phyloP scores from a whole-genome alignment of 495 filamentous ascomycete species.

The Aspergillus campestris region DNA sequence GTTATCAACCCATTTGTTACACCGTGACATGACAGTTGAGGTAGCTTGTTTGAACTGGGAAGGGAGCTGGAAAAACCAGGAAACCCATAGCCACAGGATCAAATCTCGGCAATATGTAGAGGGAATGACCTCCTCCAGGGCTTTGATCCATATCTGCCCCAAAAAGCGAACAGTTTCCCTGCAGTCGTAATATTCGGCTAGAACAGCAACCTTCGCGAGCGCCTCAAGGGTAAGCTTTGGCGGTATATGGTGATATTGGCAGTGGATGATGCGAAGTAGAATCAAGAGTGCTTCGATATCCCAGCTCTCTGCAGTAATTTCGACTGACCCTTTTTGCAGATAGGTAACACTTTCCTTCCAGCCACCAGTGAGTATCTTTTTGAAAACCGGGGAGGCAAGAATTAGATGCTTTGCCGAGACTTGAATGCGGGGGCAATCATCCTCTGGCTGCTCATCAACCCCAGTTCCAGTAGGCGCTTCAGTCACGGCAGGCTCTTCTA shows the following conservation, averaged over 20 bases:
- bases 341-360: slow-evolving; percentile 29
- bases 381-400: slow-evolving; percentile 41
- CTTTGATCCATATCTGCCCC: slow-evolving; percentile 35
- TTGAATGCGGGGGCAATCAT: slow-evolving; percentile 17
- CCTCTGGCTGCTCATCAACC: slow-evolving; percentile 1
- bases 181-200: slow-evolving; percentile 45
- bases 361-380: slow-evolving; percentile 17
- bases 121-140: slow-evolving; percentile 13
- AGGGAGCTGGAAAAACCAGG: slow-evolving; percentile 23
- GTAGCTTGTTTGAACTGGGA: slow-evolving; percentile 14
- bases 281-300: slow-evolving; percentile 37
- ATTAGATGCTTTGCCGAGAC: slow-evolving; percentile 46
- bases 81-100: slow-evolving; percentile 30
- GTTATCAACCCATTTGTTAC: slow-evolving; percentile 11
- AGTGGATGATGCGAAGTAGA: slow-evolving; percentile 44
- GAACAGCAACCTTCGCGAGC: slow-evolving; percentile 39
- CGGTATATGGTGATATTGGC: slow-evolving; percentile 34
- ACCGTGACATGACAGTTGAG: slow-evolving; percentile 14
- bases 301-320: slow-evolving; percentile 27
- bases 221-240: slow-evolving; percentile 29
- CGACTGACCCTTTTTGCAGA: slow-evolving; percentile 30
- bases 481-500: neutral
- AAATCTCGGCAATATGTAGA: slow-evolving; percentile 17
- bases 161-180: slow-evolving; percentile 33
- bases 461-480: slow-evolving; percentile 1